These are phyloP conservation scores for Melastoma malabathricum DNA, from an alignment of 345 rosid genomes.

Conservation along the genomic window DNA sequence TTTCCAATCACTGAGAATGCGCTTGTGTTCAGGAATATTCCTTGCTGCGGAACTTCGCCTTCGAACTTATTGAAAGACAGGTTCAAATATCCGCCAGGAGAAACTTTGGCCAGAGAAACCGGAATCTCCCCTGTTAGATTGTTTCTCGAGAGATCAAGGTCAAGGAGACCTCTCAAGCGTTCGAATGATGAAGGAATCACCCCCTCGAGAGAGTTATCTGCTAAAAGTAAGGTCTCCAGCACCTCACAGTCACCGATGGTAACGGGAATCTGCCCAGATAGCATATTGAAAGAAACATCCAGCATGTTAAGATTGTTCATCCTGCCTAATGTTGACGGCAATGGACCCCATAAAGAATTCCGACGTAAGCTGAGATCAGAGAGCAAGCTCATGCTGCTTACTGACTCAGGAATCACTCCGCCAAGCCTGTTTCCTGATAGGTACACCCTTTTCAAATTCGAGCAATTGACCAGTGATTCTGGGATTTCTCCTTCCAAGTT, in stretches of 20 bases:
- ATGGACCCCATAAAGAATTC: background rate
- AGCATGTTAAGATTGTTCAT: slow-evolving; percentile 2
- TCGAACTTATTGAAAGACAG: slow-evolving; percentile 30
- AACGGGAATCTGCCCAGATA: slow-evolving; percentile 7
- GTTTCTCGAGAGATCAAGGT: slow-evolving; percentile 6
- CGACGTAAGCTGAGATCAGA: background rate
- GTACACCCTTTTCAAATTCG: background rate
- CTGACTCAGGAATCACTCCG: background rate
- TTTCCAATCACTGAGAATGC: slow-evolving; percentile 17
- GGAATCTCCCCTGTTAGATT: slow-evolving; percentile 6
- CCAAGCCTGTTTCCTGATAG: slow-evolving; percentile 2
- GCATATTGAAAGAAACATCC: background rate
- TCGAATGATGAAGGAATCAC: slow-evolving; percentile 1
- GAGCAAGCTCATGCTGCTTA: slow-evolving; percentile 1
- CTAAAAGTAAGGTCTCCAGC: slow-evolving; percentile 1
- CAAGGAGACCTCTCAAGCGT: background rate
- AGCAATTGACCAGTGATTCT: slow-evolving; percentile 3
- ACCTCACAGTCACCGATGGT: slow-evolving; percentile 1
- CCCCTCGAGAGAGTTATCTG: slow-evolving; percentile 4
- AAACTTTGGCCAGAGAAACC: background rate
- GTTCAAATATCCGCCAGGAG: slow-evolving; percentile 7
- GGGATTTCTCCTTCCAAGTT: slow-evolving; percentile 4
- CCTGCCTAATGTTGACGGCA: background rate
- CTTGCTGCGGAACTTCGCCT: slow-evolving; percentile 22
- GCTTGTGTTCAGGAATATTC: slow-evolving; percentile 23